A percentile compares a stretch with the other conserved stretches of the same genome.
These are phyloP conservation scores for Myriangium duriaei DNA, from an alignment of 2,329 filamentous ascomycete species.

Conservation along the genomic window DNA sequence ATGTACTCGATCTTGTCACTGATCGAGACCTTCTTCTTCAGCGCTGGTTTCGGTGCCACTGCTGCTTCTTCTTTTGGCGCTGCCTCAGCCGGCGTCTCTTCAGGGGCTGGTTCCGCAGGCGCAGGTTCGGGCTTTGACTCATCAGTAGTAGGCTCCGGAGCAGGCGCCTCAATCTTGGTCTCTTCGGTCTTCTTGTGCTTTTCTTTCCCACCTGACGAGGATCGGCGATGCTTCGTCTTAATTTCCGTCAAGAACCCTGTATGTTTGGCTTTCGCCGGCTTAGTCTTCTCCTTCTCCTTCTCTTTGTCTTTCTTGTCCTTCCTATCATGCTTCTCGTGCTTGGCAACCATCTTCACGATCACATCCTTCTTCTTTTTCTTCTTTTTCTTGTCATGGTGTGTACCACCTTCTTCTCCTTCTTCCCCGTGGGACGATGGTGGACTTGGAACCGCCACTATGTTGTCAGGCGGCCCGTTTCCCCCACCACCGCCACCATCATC, in stretches of 20 bases:
- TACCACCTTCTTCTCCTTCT: background rate
- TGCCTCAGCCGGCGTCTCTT: background rate
- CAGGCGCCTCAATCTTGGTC: background rate
- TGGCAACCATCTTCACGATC: background rate
- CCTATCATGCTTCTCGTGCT: slow-evolving; percentile 2
- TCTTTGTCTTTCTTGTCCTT: background rate
- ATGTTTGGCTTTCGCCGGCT: background rate
- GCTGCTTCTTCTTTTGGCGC: background rate
- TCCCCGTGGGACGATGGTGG: too few species aligned
- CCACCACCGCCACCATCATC: background rate
- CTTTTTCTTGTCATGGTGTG: background rate
- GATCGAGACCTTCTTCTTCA: slow-evolving; percentile 3
- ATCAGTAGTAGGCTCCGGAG: background rate
- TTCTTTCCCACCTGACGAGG: background rate
- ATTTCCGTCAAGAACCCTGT: background rate
- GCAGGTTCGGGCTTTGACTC: too few species aligned
- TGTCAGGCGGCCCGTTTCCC: background rate
- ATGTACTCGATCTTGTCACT: background rate
- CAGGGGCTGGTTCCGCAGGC: too few species aligned
- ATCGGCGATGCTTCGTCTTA: too few species aligned
- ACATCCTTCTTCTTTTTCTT: slow-evolving; percentile 3
- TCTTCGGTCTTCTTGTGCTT: background rate
- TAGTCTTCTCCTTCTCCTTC: slow-evolving; percentile 1
- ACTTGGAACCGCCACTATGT: too few species aligned
- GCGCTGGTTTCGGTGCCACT: too few species aligned